These are phyloP conservation scores for Diaporthe eres DNA, from an alignment of 2,329 filamentous ascomycete genomes.

Conservation along the genomic window DNA sequence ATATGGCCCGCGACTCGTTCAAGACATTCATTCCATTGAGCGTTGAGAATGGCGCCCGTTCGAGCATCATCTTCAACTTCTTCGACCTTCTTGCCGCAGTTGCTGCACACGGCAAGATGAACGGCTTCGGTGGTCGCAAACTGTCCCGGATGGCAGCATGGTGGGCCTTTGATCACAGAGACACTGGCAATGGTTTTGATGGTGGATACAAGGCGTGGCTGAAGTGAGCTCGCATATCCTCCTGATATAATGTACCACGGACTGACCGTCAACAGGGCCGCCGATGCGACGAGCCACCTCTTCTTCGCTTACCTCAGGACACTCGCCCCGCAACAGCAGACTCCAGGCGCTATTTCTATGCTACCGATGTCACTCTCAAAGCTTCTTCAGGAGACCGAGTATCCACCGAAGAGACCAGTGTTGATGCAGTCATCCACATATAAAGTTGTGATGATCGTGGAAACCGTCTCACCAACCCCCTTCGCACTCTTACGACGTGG, in stretches of 20 bases:
- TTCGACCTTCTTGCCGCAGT: slow-evolving; percentile 94
- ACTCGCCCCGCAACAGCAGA: slow-evolving; percentile 80
- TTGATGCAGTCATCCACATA: slow-evolving; percentile 86
- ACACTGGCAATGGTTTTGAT: slow-evolving; percentile 92
- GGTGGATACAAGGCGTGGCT: slow-evolving; percentile 93
- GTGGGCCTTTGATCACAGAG: slow-evolving; percentile 97
- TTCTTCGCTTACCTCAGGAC: slow-evolving; percentile 98
- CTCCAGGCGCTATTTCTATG: slow-evolving; percentile 83
- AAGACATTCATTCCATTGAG: slow-evolving; percentile 96
- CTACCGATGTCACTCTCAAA: slow-evolving; percentile 93
- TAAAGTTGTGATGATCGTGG: slow-evolving; percentile 96
- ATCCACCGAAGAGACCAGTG: slow-evolving; percentile 84
- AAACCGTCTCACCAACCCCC: slow-evolving; percentile 93
- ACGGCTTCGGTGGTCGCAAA: slow-evolving; percentile 93
- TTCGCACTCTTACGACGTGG: slow-evolving; percentile 91
- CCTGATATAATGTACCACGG: not conserved
- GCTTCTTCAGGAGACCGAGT: slow-evolving; percentile 91
- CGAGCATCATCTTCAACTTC: slow-evolving; percentile 94
- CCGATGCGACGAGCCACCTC: slow-evolving; percentile 94
- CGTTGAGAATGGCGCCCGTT: slow-evolving; percentile 87
- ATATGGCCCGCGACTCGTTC: slow-evolving; percentile 92
- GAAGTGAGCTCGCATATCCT: slow-evolving; percentile 66
- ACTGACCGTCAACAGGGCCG: slow-evolving; percentile 73
- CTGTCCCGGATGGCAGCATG: slow-evolving; percentile 95
- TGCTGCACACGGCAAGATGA: slow-evolving; percentile 92